phyloP scores from a whole-genome alignment of 1,284 basidiomycete genomes.

The Anthracocystis panici-leucophaei region DNA sequence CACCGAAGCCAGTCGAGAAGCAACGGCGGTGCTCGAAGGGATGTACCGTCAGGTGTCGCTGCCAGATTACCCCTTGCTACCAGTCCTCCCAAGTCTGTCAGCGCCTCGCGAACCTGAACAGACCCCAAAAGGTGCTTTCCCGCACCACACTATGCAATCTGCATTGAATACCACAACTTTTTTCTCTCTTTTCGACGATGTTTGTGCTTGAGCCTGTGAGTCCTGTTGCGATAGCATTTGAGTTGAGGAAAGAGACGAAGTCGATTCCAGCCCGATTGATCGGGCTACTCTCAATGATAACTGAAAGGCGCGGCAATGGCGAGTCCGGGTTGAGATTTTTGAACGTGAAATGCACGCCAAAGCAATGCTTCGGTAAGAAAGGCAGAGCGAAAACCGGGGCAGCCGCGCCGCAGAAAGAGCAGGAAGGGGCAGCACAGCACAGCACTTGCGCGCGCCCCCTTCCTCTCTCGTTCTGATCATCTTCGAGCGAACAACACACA shows the following conservation, averaged over 20 bases:
- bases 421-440: not conserved
- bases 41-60: slow-evolving; percentile 12
- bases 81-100: slow-evolving; percentile 26
- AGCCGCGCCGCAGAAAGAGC: slow-evolving; percentile 1
- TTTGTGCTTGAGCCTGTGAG: not conserved
- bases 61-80: slow-evolving; percentile 14
- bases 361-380: slow-evolving; percentile 39
- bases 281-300: no score
- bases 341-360: slow-evolving; percentile 41
- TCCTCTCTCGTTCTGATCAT: not conserved
- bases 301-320: not conserved
- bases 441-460: not conserved
- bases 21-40: slow-evolving; percentile 19
- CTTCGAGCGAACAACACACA: no score
- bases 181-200: not conserved
- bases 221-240: not conserved
- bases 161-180: slow-evolving; percentile 10
- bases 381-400: slow-evolving; percentile 18
- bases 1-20: slow-evolving; percentile 23
- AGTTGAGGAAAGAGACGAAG: no score
- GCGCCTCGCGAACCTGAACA: slow-evolving; percentile 34
- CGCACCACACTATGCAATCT: not conserved
- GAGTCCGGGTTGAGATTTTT: slow-evolving; percentile 1
- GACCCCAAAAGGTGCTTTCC: slow-evolving; percentile 11
- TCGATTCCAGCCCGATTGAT: no score